Evolutionary conservation across 176 grass and related monocot species (phyloP), one percentile per base, ranked within the genome.

Genomic region (Paspalum vaginatum): DNA sequence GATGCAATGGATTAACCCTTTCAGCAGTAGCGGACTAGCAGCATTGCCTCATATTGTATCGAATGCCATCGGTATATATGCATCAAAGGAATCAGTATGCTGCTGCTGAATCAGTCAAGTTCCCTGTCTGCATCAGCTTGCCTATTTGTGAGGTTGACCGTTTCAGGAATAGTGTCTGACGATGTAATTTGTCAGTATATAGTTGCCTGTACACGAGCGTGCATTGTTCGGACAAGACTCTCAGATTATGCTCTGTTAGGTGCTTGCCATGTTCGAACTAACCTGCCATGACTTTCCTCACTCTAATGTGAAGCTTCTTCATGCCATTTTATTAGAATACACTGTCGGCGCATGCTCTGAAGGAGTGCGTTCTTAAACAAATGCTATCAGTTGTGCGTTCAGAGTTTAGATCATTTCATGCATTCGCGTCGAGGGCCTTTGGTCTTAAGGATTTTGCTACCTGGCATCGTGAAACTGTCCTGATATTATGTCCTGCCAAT

Each of bases 381-480:
- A 9, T 25, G n/a, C 4, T 53, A 32, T 53, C 42, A 8, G 25
- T 21, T 25, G 39, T 41, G 10, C 51, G 9, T 24, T 71, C 32
- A 16, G 7, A 43, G 11, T 70, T 64, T 71, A 21, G 56, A 63
- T 50, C 21, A 3, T 62, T 54, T 17, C 7, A 16, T 64, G 12
- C 24, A 64, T 65, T n/a, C 8, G 4, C 45, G 24, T 65, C 10
- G 9, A 65, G 2, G 55, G 37, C 20, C 71, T 32, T 64, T 8
- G n/a, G 17, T 39, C 39, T 53, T 18, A n/a, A 11, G 81, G 32
- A 45, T 81, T 75, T 38, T 77, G 11, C 6, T 70, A 46, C 39
- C 5, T 87, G 25, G 56, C 13, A 27, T 64, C 64, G 32, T 9
- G 72, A 54, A 55, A 59, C 5, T 61, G 16, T 54, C 79, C 71